These are phyloP conservation scores for Retiboletus flavoniger DNA, from an alignment of 1,284 basidiomycete genomes.

Conservation along the genomic window DNA sequence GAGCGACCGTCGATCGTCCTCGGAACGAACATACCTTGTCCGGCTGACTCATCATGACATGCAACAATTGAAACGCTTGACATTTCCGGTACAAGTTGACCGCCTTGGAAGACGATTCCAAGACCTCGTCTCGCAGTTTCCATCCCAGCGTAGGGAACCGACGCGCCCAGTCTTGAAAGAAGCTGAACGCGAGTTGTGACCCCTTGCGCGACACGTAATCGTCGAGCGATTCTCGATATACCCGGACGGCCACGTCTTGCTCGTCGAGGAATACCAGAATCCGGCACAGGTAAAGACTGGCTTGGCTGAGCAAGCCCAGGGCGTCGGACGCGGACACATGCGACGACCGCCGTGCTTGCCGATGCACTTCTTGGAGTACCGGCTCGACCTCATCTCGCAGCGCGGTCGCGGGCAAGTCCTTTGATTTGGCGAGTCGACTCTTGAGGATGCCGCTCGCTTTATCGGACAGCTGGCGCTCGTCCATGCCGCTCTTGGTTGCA, in stretches of 20 bases:
- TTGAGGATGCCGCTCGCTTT: constrained; percentile 82
- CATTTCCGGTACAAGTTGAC: constrained; percentile 74
- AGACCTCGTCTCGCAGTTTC: constrained; percentile 59
- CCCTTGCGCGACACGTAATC: constrained; percentile 84
- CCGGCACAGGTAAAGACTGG: constrained; percentile 73
- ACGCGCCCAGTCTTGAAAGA: constrained; percentile 79
- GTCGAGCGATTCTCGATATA: constrained; percentile 68
- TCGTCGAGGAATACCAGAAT: constrained; percentile 49
- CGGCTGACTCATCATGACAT: constrained; percentile 62
- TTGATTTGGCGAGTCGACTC: constrained; percentile 72
- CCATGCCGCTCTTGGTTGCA: constrained; percentile 59
- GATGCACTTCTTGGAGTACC: constrained; percentile 70
- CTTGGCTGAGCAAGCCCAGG: constrained; percentile 61
- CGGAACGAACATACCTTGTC: constrained; percentile 13
- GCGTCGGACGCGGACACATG: constrained; percentile 67
- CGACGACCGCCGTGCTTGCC: constrained; percentile 66
- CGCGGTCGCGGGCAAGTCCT: constrained; percentile 54
- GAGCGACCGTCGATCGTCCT: not conserved
- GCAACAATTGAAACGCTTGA: constrained; percentile 75
- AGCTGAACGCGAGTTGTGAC: constrained; percentile 69
- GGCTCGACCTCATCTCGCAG: constrained; percentile 38
- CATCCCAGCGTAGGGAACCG: constrained; percentile 71
- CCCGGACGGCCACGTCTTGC: constrained; percentile 46
- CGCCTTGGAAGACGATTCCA: constrained; percentile 54
- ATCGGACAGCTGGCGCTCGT: constrained; percentile 83